Evolutionary conservation across 179 eudicot species (phyloP), one percentile per base, ranked within the genome.

Genomic region (Gypsophila paniculata): DNA sequence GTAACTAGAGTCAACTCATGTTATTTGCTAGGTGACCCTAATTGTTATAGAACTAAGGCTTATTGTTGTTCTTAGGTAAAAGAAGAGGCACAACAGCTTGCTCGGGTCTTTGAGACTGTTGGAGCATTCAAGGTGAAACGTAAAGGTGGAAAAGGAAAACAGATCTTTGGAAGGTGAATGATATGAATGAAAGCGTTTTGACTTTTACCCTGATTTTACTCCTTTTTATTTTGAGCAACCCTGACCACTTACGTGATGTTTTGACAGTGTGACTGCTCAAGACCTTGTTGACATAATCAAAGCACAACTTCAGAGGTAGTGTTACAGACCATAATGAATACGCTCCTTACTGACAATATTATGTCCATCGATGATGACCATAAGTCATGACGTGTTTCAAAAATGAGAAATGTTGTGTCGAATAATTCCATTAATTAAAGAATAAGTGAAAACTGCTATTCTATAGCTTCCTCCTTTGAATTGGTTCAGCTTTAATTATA

Each of bases 281-380:
- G 98, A 93, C 83, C 86, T 93, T 63, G 97, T 93, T 61, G 98
- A 93, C 81, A 85, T 93, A 34, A 91, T 93, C 78, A 93, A 91
- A 79, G 93, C 90, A 66, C 97, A 93, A 66, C 89, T 93, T 70
- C 97, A 91, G 67, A 88, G 98, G 97, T 93, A 84, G 32, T 55
- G 36, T 77, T 77, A 70, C 75, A 13, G 44, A 65, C 59, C 60
- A 68, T 68, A 14, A 22, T 68, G 7, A 52, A n/a, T 49, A 22
- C 68, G 46, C 52, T 68, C 11, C 32, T 77, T 34, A 54, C 54
- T 34, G 42, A n/a, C 22, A 3, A 26, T 58, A 25, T 22, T 23
- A 70, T 38, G 19, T 17, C 26, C 6, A 34, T 2, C 39, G 61
- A 52, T 22, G 57, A 59, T 59, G 13, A 25, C 3, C 22, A 13